Conservation (phyloP, 1,139 yeast genomes). For the Geotrichum histeridarum region DNA sequence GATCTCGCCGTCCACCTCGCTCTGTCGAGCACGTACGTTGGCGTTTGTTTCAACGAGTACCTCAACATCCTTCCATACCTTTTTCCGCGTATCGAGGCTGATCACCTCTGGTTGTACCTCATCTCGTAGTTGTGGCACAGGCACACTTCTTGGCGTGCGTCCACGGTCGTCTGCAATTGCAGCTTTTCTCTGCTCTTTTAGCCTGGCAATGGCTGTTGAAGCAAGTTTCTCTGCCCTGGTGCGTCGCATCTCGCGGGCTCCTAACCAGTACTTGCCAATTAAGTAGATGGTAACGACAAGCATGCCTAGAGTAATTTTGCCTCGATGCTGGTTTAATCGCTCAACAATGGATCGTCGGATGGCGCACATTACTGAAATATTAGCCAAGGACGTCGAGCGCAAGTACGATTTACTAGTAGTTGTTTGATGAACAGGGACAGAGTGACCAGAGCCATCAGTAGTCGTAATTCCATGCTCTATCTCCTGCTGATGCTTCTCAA, state of each 20-base stretch:
- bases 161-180: conserved; percentile 38
- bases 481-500: conserved; percentile 17
- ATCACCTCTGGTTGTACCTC: conserved; percentile 47
- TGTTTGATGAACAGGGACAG: conserved; percentile 13
- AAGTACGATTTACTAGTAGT: conserved; percentile 28
- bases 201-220: conserved; percentile 30
- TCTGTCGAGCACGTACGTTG: conserved; percentile 48
- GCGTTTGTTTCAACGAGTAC: conserved; percentile 59
- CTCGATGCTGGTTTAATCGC: conserved; percentile 6
- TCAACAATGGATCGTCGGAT: conserved; percentile 9
- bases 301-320: background rate
- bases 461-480: conserved; percentile 20
- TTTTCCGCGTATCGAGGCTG: conserved; percentile 45
- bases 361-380: conserved; percentile 35
- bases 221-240: conserved; percentile 30
- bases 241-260: conserved; percentile 11
- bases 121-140: conserved; percentile 75
- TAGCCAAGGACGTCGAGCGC: conserved; percentile 37
- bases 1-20: conserved; percentile 81
- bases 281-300: background rate
- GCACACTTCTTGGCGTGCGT: conserved; percentile 48
- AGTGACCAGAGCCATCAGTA: conserved; percentile 23
- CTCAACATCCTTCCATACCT: conserved; percentile 60
- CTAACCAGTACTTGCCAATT: conserved; percentile 19
- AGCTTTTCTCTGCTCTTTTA: conserved; percentile 38